phyloP scores from a whole-genome alignment of 2,329 filamentous ascomycete species.

The Arthroderma uncinatum region DNA sequence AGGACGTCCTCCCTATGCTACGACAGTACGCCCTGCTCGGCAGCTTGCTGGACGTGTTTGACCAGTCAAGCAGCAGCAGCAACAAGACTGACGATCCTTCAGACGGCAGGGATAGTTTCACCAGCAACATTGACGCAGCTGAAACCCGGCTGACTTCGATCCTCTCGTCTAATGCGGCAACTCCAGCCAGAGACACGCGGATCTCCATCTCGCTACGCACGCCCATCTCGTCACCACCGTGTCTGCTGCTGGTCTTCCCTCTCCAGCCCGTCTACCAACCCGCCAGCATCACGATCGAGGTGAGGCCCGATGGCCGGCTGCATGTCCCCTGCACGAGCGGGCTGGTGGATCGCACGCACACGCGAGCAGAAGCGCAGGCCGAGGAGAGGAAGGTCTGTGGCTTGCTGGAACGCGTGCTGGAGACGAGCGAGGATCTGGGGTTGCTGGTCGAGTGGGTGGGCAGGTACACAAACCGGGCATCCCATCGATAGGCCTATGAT shows the following conservation, averaged over 20 bases:
- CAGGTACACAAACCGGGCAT: slow-evolving; percentile 20
- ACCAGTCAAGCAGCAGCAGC: slow-evolving; percentile 10
- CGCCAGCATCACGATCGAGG: slow-evolving; percentile 2
- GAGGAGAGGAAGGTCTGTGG: slow-evolving; percentile 20
- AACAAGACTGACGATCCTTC: slow-evolving; percentile 3
- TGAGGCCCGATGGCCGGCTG: slow-evolving; percentile 4
- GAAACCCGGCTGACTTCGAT: slow-evolving; percentile 46
- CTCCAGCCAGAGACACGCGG: neutral
- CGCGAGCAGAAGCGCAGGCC: slow-evolving; percentile 4
- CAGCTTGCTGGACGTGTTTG: slow-evolving; percentile 29
- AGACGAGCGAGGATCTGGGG: slow-evolving; percentile 36
- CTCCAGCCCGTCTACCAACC: neutral
- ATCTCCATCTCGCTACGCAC: slow-evolving; percentile 8
- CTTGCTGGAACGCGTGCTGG: slow-evolving; percentile 31
- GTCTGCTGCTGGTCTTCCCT: slow-evolving; percentile 12
- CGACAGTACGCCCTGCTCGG: slow-evolving; percentile 36
- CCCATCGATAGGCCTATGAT: neutral
- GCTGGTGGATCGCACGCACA: neutral
- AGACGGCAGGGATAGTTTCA: slow-evolving; percentile 7
- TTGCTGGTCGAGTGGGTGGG: slow-evolving; percentile 36
- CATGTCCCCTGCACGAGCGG: slow-evolving; percentile 8
- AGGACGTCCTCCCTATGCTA: slow-evolving; percentile 34
- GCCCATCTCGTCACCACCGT: slow-evolving; percentile 11
- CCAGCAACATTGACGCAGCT: slow-evolving; percentile 34
- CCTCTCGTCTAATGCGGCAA: slow-evolving; percentile 32